Evolutionary conservation across 441 rosid genomes (phyloP), one percentile per base, ranked within the genome.

Genomic region (Populus hybrid): DNA sequence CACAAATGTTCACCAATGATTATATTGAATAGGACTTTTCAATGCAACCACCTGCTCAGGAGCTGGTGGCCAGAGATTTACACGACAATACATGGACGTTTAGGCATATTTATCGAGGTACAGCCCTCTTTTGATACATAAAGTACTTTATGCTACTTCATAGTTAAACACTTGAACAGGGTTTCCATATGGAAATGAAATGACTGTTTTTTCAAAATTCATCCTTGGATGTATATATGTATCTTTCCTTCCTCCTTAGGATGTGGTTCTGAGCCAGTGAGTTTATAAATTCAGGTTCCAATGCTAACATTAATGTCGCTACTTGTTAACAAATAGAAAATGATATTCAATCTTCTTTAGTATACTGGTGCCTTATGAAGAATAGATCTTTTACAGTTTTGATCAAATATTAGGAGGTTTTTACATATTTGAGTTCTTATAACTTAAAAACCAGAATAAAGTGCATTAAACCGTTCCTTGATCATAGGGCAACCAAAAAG

Each of bases 21-120:
- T 12, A 71, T 73, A 74, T 76, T 73, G 79, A 82, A 72, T 81
- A 95, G 99, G 99, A 95, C 81, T 91, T 34, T 77, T 85, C 97
- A 10, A 88, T 92, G 96, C 99, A 95, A 86, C 99, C 98, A 34
- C 99, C 99, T 73, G 89, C 91, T 77, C 99, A 91, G 78, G 99
- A 95, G 87, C 84, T 95, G 76, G 87, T 73, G 14, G 97, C 99
- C 73, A 92, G 82, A 84, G 99, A 95, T 84, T 83, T 95, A 78
- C 99, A 93, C 72, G 99, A 92, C 78, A 92, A 78, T 83, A 1
- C 92, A 20, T 93, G 99, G 99, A 91, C 97, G 14, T 95, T 95
- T 86, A 88, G 97, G 81, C 99, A 95, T 89, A 93, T 95, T 78
- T 95, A 90, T 83, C 95, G 99, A 69, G 98, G 99, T 93, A 87